Conservation (phyloP, 768 basidiomycete species). For the Hypholoma sublateritium region DNA sequence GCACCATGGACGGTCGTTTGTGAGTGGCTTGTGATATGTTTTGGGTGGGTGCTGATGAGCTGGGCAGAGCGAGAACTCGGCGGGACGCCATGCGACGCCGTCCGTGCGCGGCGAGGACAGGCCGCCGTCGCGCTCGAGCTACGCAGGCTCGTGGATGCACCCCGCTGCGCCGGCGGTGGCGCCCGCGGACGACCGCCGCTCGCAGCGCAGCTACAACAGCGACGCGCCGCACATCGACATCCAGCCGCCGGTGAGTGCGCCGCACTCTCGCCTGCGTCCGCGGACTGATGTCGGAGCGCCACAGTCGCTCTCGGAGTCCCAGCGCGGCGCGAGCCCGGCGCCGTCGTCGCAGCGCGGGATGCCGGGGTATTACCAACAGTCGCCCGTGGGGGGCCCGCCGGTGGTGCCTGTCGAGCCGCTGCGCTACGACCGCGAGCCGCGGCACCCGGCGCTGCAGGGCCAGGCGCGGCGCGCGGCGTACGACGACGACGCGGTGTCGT, state of each 20-base stretch:
- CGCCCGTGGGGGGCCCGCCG: neutral
- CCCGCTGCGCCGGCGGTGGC: neutral
- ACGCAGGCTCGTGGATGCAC: constrained; percentile 21
- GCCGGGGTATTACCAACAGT: neutral
- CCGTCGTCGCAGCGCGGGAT: neutral
- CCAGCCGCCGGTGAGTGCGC: constrained; percentile 35
- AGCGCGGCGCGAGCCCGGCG: constrained; percentile 10
- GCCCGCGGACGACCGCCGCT: neutral
- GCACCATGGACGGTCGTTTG: constrained; percentile 34
- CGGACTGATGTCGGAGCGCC: constrained; percentile 2
- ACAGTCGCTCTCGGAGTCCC: constrained; percentile 22
- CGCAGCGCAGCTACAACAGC: constrained; percentile 16
- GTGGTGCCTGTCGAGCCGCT: constrained; percentile 4
- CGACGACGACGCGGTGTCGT: constrained; percentile 29
- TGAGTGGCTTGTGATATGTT: constrained; percentile 21
- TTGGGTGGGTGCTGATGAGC: neutral
- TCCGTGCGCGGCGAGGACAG: constrained; percentile 14
- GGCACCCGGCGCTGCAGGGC: neutral
- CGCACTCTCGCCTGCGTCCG: neutral
- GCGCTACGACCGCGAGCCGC: neutral
- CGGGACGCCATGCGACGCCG: constrained; percentile 2
- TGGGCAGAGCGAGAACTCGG: constrained; percentile 19
- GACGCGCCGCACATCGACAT: constrained; percentile 31
- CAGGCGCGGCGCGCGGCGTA: neutral
- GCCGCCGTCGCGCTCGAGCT: constrained; percentile 23